Evolutionary conservation across 78 protist genomes (phyloP).

Genomic region (Bigelowiella natans): DNA sequence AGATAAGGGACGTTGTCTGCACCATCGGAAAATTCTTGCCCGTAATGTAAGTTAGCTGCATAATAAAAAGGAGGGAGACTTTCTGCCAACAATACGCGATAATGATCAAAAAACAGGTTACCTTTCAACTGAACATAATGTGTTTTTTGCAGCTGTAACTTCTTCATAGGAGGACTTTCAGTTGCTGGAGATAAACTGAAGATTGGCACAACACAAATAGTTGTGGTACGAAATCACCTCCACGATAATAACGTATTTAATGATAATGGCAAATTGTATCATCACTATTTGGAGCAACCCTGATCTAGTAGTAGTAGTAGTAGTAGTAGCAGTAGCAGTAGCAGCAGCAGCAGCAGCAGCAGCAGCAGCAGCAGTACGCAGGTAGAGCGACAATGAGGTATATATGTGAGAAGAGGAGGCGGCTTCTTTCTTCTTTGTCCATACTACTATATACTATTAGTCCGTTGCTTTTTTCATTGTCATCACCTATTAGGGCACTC

Average conservation of each 20-base stretch:
- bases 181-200: neutral
- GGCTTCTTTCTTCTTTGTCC: neutral
- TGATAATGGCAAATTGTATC: too few relatives aligned
- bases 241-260: neutral
- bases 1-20: neutral
- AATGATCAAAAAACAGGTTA: too few relatives aligned
- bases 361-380: too few relatives aligned
- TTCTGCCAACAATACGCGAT: too few relatives aligned
- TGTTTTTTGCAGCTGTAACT: neutral
- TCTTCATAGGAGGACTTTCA: neutral
- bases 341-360: too few relatives aligned
- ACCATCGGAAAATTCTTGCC: neutral
- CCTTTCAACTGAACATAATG: too few relatives aligned
- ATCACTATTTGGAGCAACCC: too few relatives aligned
- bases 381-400: neutral
- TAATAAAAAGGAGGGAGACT: too few relatives aligned
- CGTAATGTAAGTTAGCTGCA: too few relatives aligned
- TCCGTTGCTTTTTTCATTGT: neutral
- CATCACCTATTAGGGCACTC: neutral
- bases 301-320: too few relatives aligned
- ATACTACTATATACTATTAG: neutral
- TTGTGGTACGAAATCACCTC: neutral
- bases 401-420: neutral
- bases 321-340: too few relatives aligned
- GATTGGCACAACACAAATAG: neutral